Conservation (phyloP, 768 basidiomycete genomes). For the Amanita thiersii region DNA sequence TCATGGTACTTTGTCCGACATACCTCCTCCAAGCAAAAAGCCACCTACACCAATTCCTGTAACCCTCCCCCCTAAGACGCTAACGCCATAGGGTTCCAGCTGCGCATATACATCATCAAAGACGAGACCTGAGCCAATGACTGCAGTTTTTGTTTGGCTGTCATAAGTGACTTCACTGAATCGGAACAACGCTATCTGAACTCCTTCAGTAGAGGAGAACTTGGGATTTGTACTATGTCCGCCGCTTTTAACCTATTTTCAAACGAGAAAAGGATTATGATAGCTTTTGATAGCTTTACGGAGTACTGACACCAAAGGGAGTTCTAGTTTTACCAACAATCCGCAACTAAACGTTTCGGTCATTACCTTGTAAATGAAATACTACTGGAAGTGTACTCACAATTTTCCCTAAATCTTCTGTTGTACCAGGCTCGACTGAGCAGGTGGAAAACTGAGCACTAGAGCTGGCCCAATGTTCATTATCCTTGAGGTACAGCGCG, state of each 20-base stretch:
- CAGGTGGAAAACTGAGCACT: conserved; percentile 4
- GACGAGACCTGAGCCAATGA: conserved; percentile 25
- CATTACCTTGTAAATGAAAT: background rate
- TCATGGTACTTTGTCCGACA: conserved; percentile 12
- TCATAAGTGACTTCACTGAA: conserved; percentile 31
- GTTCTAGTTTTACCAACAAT: background rate
- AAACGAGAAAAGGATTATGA: too few relatives aligned
- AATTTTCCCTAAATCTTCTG: conserved; percentile 4
- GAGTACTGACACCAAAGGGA: conserved; percentile 2
- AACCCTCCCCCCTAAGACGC: conserved; percentile 41
- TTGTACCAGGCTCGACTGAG: conserved; percentile 4
- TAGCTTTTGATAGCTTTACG: too few relatives aligned
- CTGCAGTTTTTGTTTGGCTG: conserved; percentile 18
- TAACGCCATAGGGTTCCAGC: conserved; percentile 30
- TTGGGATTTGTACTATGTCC: conserved; percentile 36
- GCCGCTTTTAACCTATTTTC: conserved; percentile 43
- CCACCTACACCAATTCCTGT: conserved; percentile 41
- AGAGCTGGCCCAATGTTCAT: conserved; percentile 4
- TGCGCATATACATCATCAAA: conserved; percentile 47
- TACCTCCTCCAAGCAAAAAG: conserved; percentile 37
- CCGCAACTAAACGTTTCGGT: background rate
- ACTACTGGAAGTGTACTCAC: background rate
- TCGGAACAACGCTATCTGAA: conserved; percentile 38
- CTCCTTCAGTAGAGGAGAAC: conserved; percentile 42
- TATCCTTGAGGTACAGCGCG: conserved; percentile 4